Evolutionary conservation across 2,329 filamentous ascomycete genomes (phyloP).

Genomic region (Tolypocladium tundrense): DNA sequence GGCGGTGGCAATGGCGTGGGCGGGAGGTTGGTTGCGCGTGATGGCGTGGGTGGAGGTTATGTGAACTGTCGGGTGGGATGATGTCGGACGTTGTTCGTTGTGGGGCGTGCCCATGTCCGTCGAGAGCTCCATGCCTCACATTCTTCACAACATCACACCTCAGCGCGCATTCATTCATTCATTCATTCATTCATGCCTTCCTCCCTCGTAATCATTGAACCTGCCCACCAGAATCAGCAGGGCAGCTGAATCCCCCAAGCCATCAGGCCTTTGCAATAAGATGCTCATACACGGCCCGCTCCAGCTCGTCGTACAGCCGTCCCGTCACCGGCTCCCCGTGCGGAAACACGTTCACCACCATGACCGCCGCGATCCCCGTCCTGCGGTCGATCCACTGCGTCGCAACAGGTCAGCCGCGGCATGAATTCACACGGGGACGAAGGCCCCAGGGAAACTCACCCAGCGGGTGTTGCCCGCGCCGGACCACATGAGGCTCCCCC

Average conservation of each 20-base stretch:
- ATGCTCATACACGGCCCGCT: slow-evolving; percentile 23
- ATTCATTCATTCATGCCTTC: no score
- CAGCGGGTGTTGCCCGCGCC: no score
- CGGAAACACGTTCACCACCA: slow-evolving; percentile 28
- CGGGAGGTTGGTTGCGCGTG: not conserved
- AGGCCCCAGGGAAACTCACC: no score
- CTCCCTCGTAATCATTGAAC: no score
- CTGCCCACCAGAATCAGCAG: no score
- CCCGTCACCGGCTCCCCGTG: slow-evolving; percentile 23
- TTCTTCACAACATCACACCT: not conserved
- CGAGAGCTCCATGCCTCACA: not conserved
- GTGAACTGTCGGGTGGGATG: not conserved
- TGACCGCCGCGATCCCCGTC: slow-evolving; percentile 26
- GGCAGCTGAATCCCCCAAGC: no score
- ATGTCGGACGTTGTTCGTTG: not conserved
- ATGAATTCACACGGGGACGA: no score
- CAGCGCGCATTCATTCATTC: no score
- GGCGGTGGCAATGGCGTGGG: not conserved
- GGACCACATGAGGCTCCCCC: no score
- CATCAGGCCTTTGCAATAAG: no score
- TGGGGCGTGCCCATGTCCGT: not conserved
- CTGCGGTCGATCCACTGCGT: slow-evolving; percentile 3
- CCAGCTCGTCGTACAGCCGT: slow-evolving; percentile 27
- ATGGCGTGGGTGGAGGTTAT: not conserved
- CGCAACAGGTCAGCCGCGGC: no score